These are phyloP conservation scores for Rosa chinensis DNA, from an alignment of 306 rosid species.

Conservation along the genomic window DNA sequence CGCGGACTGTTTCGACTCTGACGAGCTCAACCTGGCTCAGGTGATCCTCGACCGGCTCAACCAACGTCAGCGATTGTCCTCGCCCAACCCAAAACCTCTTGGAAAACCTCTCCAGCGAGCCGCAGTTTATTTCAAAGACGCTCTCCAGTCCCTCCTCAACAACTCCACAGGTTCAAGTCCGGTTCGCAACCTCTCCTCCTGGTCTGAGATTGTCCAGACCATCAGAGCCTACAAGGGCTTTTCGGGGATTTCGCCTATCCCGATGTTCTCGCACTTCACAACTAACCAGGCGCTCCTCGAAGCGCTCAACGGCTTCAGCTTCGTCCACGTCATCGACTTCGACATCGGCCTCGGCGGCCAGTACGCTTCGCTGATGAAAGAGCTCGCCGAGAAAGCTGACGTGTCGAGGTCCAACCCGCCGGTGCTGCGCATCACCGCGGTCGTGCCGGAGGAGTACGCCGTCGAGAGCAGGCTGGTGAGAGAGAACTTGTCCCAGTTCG, in stretches of 20 bases:
- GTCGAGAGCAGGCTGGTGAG: conserved; percentile 52
- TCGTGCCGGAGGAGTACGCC: conserved; percentile 68
- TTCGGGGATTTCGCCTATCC: conserved; percentile 69
- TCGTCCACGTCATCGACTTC: conserved; percentile 77
- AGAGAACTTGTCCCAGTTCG: conserved; percentile 69
- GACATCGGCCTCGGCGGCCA: conserved; percentile 86
- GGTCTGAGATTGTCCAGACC: conserved; percentile 69
- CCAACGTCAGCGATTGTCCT: conserved; percentile 47
- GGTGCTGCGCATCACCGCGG: conserved; percentile 62
- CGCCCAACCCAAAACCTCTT: conserved; percentile 17
- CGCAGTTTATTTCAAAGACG: conserved; percentile 71
- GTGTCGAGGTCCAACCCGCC: conserved; percentile 34
- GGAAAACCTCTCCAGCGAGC: conserved; percentile 69
- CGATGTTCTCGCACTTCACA: conserved; percentile 86
- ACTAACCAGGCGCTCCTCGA: conserved; percentile 86
- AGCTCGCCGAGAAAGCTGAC: conserved; percentile 61
- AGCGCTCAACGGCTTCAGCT: conserved; percentile 44
- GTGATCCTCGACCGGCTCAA: conserved; percentile 76
- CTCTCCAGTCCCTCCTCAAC: conserved; percentile 70
- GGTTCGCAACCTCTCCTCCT: conserved; percentile 41
- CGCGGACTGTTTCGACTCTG: conserved; percentile 77
- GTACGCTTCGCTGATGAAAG: conserved; percentile 84
- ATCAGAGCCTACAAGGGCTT: conserved; percentile 67
- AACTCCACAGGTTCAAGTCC: conserved; percentile 40
- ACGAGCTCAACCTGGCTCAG: conserved; percentile 56